These are phyloP conservation scores for Bacterosira constricta DNA, from an alignment of 108 stramenopile genomes.

Conservation along the genomic window DNA sequence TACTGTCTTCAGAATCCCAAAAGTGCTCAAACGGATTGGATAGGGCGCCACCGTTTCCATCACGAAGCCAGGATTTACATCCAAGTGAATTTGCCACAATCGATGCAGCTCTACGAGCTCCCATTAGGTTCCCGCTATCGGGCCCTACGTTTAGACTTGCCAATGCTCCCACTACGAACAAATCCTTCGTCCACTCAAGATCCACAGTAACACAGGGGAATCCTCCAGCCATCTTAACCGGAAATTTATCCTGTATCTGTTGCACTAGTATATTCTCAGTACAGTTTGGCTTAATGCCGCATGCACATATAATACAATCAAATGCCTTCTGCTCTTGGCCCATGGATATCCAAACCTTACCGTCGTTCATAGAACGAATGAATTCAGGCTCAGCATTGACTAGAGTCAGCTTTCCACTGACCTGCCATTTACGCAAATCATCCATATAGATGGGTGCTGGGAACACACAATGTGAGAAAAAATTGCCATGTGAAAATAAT, in stretches of 20 bases:
- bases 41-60: conserved; percentile 22
- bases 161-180: conserved; percentile 66
- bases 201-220: conserved; percentile 62
- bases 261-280: conserved; percentile 24
- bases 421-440: conserved; percentile 35
- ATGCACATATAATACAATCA: conserved; percentile 60
- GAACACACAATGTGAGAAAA: no score
- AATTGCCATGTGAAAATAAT: no score
- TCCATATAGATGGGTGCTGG: conserved; percentile 69
- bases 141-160: conserved; percentile 66
- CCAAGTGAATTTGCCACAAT: conserved; percentile 57
- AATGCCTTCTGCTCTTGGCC: conserved; percentile 12
- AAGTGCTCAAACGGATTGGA: conserved; percentile 42
- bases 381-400: conserved; percentile 13
- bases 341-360: conserved; percentile 11
- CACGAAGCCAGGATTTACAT: conserved; percentile 55
- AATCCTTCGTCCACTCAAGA: conserved; percentile 49
- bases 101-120: conserved; percentile 63
- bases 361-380: conserved; percentile 1
- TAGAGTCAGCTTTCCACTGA: conserved; percentile 24
- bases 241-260: conserved; percentile 31
- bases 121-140: conserved; percentile 76
- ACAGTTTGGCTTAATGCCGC: conserved; percentile 61
- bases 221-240: conserved; percentile 46
- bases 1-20: conserved; percentile 18